Evolutionary conservation across 345 rosid genomes (phyloP), one percentile per base, ranked within the genome.

Genomic region (Eucalyptus shirleyi): DNA sequence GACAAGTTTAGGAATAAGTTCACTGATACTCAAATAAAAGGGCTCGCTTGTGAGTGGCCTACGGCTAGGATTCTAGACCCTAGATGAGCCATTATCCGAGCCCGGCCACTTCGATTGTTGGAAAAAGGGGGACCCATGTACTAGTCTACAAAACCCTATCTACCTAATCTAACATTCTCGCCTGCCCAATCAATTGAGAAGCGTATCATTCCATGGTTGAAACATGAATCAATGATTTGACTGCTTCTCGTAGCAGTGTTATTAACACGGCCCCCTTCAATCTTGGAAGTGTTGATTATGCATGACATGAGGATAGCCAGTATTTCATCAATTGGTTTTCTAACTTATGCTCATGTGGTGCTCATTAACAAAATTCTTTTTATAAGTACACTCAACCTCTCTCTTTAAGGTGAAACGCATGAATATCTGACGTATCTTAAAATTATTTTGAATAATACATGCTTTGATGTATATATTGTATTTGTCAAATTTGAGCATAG

Each of bases 271-370:
- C 8, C 26, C 44, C 45, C 0, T 34, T 65, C 37, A 14, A 65
- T 30, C 18, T 65, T 30, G 2, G 8, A 60, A 28, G 32, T 62
- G 14, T 62, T 62, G 37, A 65, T 62, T 14, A 30, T n/a, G 37
- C 19, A 65, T 30, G 4, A 62, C 34, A 62, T 0, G 0, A 60
- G 16, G 30, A 0, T 30, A 3, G 2, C 0, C 16, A 30, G 69
- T 62, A 12, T 62, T 62, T 28, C 32, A 6, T 62, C 15, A 28
- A 6, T 62, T 12, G 34, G 17, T 2, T 32, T 4, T 15, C 8
- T 65, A n/a, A 15, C 17, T 4, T 0, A n/a, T 7, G 37, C 37
- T 65, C 37, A 8, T 65, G 37, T 4, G 21, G 21, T 34, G 6
- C 40, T 65, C 77, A 7, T 65, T n/a, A 65, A 65, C 40, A 65